Base-by-base conservation (phyloP, 768 basidiomycete species). In the Mycena latifolia region DNA sequence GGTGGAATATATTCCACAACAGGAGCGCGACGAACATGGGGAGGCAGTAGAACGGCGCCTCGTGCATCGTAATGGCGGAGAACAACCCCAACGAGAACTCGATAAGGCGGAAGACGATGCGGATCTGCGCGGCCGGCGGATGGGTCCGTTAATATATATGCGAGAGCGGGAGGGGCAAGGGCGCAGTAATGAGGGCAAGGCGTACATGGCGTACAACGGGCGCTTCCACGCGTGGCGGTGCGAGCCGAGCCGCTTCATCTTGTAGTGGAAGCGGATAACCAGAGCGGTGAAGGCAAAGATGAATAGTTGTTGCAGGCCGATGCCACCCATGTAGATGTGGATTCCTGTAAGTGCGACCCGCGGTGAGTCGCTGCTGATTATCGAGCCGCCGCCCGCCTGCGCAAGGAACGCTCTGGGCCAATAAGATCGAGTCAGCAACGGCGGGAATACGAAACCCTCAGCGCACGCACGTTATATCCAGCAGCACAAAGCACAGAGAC, bases 291-390 rank as follows among this genome's bases (percentile, higher is more conserved):
- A 74, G 7, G 55, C 29, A 25, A 69, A 35, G 47, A 74, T 62
- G 70, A 74, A 74, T 45, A 68, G 61, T 41, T 74, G 48, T 37
- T 74, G 73, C 15, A 74, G 20, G 18, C 72, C 72, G 47, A 74
- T 69, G n/a, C 73, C 73, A 33, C 63, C 73, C 70, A 71, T 71
- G 67, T 74, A 72, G 58, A 72, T 67, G 52, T 71, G 65, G 25
- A 72, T 52, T 1, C 70, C 69, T 0, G 66, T 17, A 8, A 46
- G 22, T 7, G 47, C 24, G 14, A 31, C 46, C 24, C 64, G 52
- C 18, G 50, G 28, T 22, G 58, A 54, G 29, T 60, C 25, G 28
- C 52, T 50, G 46, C 31, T 64, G 45, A 63, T 56, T 35, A 72
- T n/a, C 43, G 27, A 12, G 20, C 69, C 73, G 18, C 73, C 73